Base-by-base conservation (phyloP, 2,329 filamentous ascomycete species). In the Chrysosporium queenslandicum region DNA sequence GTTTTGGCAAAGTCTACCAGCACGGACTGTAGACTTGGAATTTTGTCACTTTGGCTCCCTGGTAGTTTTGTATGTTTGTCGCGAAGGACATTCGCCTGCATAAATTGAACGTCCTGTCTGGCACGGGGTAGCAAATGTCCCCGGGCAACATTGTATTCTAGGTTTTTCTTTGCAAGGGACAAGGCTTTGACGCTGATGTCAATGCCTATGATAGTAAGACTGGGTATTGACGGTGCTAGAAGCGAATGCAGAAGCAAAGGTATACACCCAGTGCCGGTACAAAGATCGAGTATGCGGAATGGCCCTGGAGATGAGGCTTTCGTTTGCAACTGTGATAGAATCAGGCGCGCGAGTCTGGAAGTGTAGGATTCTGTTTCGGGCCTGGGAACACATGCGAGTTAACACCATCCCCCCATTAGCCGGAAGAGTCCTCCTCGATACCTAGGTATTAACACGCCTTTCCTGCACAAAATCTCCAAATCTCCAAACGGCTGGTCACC, bases 251-350 rank as follows among this genome's bases (percentile, higher is more conserved):
- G 74, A 2, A 87, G 77, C 7, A 97, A 77, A 0, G 88, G 79
- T 57, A 97, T 94, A 69, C 91, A 96, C 3, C 92, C 92, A 4
- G 86, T 87, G 8, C 92, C 92, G 0, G 88, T 90, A 67, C 92
- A 97, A 27, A 96, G 74, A 66, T 98, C 92, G 7, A 96, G 67
- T 37, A 97, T 73, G 11, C 75, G 77, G 11, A 94, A 60, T 14
- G 62, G 56, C 59, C 59, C 57, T 18, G 29, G 8, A 16, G 16
- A 29, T 25, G 25, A 5, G 23, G 14, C 46, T 18, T 58, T 54
- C 12, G 18, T 42, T n/a, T 16, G 7, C 25, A 27, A 3, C 49
- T 36, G 20, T 29, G 30, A 37, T 2, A 59, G 56, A 40, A 81
- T 65, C 18, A 76, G 57, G 4, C 68, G 63, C 32, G 76, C 77